Conservation (phyloP, 495 filamentous ascomycete species). For the Lophiotrema nucula region DNA sequence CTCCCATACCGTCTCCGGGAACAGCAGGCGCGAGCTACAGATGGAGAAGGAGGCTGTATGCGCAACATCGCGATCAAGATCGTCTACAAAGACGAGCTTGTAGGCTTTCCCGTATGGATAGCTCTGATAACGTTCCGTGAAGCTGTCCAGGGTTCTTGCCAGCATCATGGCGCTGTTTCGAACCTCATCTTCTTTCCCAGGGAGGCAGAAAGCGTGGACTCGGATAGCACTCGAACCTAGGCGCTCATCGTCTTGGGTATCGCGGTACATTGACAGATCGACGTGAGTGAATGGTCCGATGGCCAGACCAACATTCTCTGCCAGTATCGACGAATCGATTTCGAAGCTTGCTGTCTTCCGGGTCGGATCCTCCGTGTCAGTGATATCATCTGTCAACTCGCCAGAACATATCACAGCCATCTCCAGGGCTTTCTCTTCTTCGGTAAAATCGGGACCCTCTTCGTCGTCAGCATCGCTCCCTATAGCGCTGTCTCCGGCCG, state of each 20-base stretch:
- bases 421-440: slow-evolving; percentile 82
- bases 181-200: slow-evolving; percentile 73
- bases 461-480: slow-evolving; percentile 25
- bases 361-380: slow-evolving; percentile 67
- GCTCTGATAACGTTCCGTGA: slow-evolving; percentile 77
- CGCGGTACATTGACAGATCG: slow-evolving; percentile 83
- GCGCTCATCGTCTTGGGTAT: slow-evolving; percentile 85
- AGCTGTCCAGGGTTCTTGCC: slow-evolving; percentile 77
- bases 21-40: slow-evolving; percentile 82
- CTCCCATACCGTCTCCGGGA: slow-evolving; percentile 77
- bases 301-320: slow-evolving; percentile 86
- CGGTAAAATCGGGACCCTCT: slow-evolving; percentile 47
- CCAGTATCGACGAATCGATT: slow-evolving; percentile 65
- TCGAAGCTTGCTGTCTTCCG: slow-evolving; percentile 84
- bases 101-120: slow-evolving; percentile 80
- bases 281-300: slow-evolving; percentile 93
- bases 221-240: slow-evolving; percentile 79
- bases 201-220: slow-evolving; percentile 86
- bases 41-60: slow-evolving; percentile 80
- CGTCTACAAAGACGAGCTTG: slow-evolving; percentile 91
- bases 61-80: slow-evolving; percentile 68
- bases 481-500: slow-evolving; percentile 27
- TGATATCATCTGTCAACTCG: slow-evolving; percentile 76
- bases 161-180: slow-evolving; percentile 78
- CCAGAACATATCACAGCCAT: slow-evolving; percentile 88